Evolutionary conservation across 352 stramenopile genomes (phyloP).

Genomic region (Phytophthora citrophthora): DNA sequence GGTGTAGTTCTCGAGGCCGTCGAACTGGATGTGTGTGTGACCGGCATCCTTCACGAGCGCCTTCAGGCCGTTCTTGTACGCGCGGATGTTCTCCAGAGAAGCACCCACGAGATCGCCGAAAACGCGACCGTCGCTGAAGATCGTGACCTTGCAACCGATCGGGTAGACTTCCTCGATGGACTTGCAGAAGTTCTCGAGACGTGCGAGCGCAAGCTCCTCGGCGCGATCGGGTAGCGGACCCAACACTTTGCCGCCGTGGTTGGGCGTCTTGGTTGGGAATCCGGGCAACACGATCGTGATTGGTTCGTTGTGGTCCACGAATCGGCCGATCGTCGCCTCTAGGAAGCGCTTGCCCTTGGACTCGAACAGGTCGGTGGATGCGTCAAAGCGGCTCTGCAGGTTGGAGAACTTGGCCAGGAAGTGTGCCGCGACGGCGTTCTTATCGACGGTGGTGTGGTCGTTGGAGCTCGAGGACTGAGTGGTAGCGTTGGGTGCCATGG

Average conservation of each 20-base stretch:
- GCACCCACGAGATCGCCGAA: slow-evolving; percentile 22
- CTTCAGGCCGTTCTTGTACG: slow-evolving; percentile 20
- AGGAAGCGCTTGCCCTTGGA: slow-evolving; percentile 12
- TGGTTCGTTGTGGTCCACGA: slow-evolving; percentile 16
- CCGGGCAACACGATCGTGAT: slow-evolving; percentile 5
- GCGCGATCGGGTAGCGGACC: slow-evolving; percentile 19
- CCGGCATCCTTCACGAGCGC: slow-evolving; percentile 19
- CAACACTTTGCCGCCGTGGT: slow-evolving; percentile 21
- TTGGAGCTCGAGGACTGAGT: background rate
- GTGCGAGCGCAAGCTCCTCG: slow-evolving; percentile 19
- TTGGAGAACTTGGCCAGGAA: slow-evolving; percentile 19
- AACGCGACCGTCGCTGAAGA: slow-evolving; percentile 27
- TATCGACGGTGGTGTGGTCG: slow-evolving; percentile 1
- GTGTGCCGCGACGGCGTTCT: slow-evolving; percentile 7
- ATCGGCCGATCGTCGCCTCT: slow-evolving; percentile 10
- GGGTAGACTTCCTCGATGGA: slow-evolving; percentile 25
- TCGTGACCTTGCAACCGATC: slow-evolving; percentile 17
- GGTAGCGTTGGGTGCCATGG: slow-evolving; percentile 4
- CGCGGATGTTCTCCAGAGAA: slow-evolving; percentile 13
- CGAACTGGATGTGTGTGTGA: slow-evolving; percentile 28
- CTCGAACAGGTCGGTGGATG: slow-evolving; percentile 10
- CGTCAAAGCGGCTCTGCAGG: slow-evolving; percentile 20
- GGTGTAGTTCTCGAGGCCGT: slow-evolving; percentile 27
- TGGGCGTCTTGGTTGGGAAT: slow-evolving; percentile 19
- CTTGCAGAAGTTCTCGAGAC: slow-evolving; percentile 21